Percentiles rank a stretch among this genome's conserved stretches.
These are phyloP conservation scores for Begonia peltatifolia DNA, from an alignment of 306 rosid species.

Conservation along the genomic window DNA sequence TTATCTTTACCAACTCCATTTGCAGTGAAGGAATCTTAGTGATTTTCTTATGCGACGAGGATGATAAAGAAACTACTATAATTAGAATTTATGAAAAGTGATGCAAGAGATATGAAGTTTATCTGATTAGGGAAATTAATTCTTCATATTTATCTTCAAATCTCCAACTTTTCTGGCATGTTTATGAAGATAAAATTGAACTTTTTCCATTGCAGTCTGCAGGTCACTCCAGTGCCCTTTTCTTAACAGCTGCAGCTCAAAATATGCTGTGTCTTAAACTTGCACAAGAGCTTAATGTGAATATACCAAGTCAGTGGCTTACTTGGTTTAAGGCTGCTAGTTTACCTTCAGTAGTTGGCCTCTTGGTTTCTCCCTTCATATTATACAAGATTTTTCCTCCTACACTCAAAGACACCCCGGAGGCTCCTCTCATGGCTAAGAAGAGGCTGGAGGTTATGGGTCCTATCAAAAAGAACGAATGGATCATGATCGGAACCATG, in stretches of 20 bases:
- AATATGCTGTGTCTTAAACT: constrained; percentile 71
- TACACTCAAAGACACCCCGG: constrained; percentile 87
- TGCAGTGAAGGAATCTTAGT: no score
- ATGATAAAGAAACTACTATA: no score
- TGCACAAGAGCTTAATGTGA: constrained; percentile 81
- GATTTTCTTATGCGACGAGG: background rate
- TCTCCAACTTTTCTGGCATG: constrained; percentile 2
- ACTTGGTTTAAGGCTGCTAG: constrained; percentile 88
- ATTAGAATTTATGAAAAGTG: no score
- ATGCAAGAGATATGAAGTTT: no score
- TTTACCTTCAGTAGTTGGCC: constrained; percentile 56
- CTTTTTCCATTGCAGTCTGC: no score
- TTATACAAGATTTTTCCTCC: constrained; percentile 82
- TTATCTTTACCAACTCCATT: background rate
- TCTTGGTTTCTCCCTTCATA: constrained; percentile 67
- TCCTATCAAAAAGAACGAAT: constrained; percentile 56
- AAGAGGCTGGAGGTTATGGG: constrained; percentile 78
- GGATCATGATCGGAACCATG: constrained; percentile 86
- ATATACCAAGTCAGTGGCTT: constrained; percentile 71
- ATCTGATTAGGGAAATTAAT: no score
- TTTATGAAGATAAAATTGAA: constrained; percentile 21
- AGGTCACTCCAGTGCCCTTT: constrained; percentile 95
- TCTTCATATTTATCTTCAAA: no score
- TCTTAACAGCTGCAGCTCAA: constrained; percentile 99
- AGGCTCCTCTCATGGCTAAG: constrained; percentile 84